Evolutionary conservation across 2,329 filamentous ascomycete species (phyloP).

Genomic region (Cucurbitaria berberidis): DNA sequence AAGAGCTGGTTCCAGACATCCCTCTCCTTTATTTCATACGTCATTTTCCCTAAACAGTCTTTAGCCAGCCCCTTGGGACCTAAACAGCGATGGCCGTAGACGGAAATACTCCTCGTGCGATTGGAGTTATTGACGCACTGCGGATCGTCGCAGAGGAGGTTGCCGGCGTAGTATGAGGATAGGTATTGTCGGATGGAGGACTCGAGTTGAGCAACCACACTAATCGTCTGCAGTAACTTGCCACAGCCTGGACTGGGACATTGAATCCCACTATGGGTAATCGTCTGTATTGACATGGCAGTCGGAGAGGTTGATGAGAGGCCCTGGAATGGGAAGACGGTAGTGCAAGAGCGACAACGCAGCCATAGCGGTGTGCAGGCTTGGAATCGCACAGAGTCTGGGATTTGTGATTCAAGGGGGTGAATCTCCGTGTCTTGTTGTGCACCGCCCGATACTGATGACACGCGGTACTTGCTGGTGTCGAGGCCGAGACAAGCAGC

Average conservation of each 20-base stretch:
- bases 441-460: slow-evolving; percentile 60
- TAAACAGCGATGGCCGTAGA: slow-evolving; percentile 88
- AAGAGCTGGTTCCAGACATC: slow-evolving; percentile 93
- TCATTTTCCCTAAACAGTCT: slow-evolving; percentile 86
- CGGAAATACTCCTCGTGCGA: slow-evolving; percentile 88
- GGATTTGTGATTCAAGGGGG: slow-evolving; percentile 91
- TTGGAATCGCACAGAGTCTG: slow-evolving; percentile 87
- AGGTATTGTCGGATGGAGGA: slow-evolving; percentile 79
- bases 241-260: slow-evolving; percentile 71
- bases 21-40: slow-evolving; percentile 86
- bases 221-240: slow-evolving; percentile 69
- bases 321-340: slow-evolving; percentile 76
- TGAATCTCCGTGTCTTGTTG: slow-evolving; percentile 64
- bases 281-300: slow-evolving; percentile 24
- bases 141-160: slow-evolving; percentile 88
- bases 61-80: slow-evolving; percentile 84
- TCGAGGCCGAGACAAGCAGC: slow-evolving; percentile 95
- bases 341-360: slow-evolving; percentile 81
- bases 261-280: slow-evolving; percentile 75
- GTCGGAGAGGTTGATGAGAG: slow-evolving; percentile 53
- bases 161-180: slow-evolving; percentile 87
- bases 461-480: slow-evolving; percentile 81
- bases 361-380: slow-evolving; percentile 78
- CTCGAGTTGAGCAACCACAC: slow-evolving; percentile 86
- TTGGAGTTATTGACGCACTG: slow-evolving; percentile 85